Percentiles rank a stretch among this genome's conserved stretches.
These are phyloP conservation scores for Apiospora saccharicola DNA, from an alignment of 2,329 filamentous ascomycete species.

Conservation along the genomic window DNA sequence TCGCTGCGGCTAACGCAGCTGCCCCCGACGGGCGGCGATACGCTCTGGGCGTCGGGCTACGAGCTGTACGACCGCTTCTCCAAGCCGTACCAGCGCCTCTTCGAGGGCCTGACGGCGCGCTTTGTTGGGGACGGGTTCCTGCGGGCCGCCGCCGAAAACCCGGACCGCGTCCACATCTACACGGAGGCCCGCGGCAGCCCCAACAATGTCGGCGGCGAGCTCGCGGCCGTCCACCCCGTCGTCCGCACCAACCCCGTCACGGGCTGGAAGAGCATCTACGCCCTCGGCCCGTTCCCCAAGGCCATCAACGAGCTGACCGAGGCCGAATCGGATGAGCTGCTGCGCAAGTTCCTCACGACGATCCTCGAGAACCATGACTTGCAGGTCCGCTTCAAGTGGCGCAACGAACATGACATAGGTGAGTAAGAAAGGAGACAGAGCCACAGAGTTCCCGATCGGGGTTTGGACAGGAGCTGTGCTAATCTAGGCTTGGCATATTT, in stretches of 20 bases:
- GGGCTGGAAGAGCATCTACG: constrained; percentile 62
- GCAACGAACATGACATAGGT: constrained; percentile 52
- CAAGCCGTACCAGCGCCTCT: constrained; percentile 56
- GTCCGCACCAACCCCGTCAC: constrained; percentile 69
- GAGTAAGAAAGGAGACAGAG: constrained; percentile 25
- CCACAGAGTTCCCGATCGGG: not conserved
- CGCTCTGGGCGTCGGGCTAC: constrained; percentile 69
- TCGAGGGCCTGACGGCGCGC: constrained; percentile 59
- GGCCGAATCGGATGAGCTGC: constrained; percentile 51
- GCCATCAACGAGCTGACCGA: constrained; percentile 52
- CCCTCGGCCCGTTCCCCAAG: constrained; percentile 50
- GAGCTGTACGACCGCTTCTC: constrained; percentile 66
- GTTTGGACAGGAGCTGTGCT: not conserved
- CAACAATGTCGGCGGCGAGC: constrained; percentile 55
- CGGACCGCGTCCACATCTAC: constrained; percentile 38
- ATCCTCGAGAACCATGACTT: constrained; percentile 57
- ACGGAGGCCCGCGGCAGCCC: constrained; percentile 45
- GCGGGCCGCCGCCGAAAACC: constrained; percentile 39
- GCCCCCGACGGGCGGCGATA: constrained; percentile 63
- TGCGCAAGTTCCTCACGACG: constrained; percentile 50
- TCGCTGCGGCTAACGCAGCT: constrained; percentile 64
- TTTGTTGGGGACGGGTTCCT: constrained; percentile 50
- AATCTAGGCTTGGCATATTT: too few relatives aligned
- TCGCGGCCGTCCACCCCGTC: constrained; percentile 61
- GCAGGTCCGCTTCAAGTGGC: constrained; percentile 57